Evolutionary conservation across 1,139 yeast species (phyloP), one percentile per base, ranked within the genome.

Genomic region (Blastobotrys illinoisensis): DNA sequence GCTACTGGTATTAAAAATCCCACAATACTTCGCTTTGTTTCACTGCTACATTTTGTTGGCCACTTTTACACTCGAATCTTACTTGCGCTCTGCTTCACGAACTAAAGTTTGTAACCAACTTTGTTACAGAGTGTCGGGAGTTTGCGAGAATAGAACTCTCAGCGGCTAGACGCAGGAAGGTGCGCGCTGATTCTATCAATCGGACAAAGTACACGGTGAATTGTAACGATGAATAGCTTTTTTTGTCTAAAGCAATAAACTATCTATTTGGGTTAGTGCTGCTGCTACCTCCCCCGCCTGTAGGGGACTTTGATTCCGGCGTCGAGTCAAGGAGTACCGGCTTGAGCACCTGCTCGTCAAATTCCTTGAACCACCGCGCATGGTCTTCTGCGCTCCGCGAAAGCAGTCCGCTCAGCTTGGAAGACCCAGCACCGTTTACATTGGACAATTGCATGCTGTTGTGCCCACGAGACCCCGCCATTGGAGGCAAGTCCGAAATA

Each of bases 261-360:
- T 45, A 45, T 45, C 47, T 45, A 45, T 20, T 45, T 6, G 47
- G 24, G 47, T 45, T 45, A n/a, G 23, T 19, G 47, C 24, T 45
- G 26, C 24, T 45, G 32, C 18, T 18, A 23, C 46, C 46, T 9
- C 21, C 46, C 2, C 40, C 16, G 49, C 52, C 44, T 14, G 54
- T 52, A 5, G 62, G 60, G 9, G 64, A 56, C 16, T 52, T 52
- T 7, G 62, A 50, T 6, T 65, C 64, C 3, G 67, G 67, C 2
- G 65, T 60, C 5, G 62, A 55, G 64, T 93, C 99, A 59, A 93
- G 78, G 56, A 93, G 78, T 0, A 93, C 98, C 0, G 99, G 99
- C 69, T 93, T 95, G 62, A 93, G 78, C n/a, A 93, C 95, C 67
- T 89, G 88, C 63, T 93, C 97, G 68, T 93, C 99, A 68, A 93